Base-by-base conservation (phyloP, 768 basidiomycete species). In the Coprinopsis cinerea region DNA sequence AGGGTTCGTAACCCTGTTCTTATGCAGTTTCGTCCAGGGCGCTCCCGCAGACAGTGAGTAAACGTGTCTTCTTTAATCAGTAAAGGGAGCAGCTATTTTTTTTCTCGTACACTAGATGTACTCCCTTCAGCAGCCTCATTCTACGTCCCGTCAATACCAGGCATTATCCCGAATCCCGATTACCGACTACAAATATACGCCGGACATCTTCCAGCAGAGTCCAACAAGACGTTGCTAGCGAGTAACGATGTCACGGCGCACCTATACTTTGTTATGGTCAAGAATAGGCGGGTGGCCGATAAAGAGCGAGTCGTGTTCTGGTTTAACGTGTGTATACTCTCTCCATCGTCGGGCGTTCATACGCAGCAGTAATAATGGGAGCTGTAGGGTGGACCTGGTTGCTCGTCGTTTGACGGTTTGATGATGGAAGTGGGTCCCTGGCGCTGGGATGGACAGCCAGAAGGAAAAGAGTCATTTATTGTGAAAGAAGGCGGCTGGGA, bases 361-460 rank as follows among this genome's bases (percentile, higher is more conserved):
- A 20, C 14, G 50, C 34, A 36, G 49, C 24, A 27, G 43, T 17
- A 53, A 42, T 20, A 35, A 39, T 54, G 15, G 40, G 9, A 4
- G 34, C 18, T 30, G 17, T 57, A 94, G 91, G 93, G 92, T 17
- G 95, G 95, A 1, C 95, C 95, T 17, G 96, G 96, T 24, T 98
- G 96, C 65, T 96, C 93, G 0, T 92, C 90, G 1, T 97, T 98
- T 62, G 95, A 98, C 59, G 95, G 95, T 2, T 76, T 93, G 15
- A 87, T 98, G 85, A 94, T 98, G 92, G 95, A 98, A 59, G 75
- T 94, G n/a, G 95, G 95, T 0, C 94, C 95, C 3, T 95, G 92
- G 81, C 79, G 79, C 55, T 68, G 85, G 66, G 86, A 91, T 59
- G 77, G 81, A 1, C 61, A 64, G 51, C 59, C 59, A 13, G 46